These are phyloP conservation scores for Umbelopsis isabellina DNA, from an alignment of 192 early-diverging fungal species.

Conservation along the genomic window DNA sequence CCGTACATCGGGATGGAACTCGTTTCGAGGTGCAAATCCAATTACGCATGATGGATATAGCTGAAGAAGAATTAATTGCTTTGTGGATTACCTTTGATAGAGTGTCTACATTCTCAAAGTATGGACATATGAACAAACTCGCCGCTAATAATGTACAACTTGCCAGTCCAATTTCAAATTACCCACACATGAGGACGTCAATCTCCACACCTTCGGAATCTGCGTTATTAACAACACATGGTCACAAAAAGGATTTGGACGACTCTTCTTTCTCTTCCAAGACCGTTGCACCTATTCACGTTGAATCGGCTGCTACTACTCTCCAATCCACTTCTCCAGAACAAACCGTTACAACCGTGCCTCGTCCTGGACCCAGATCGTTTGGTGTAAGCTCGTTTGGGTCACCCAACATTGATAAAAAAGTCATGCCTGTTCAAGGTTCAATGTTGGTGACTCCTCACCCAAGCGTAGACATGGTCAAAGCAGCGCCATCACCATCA, in stretches of 20 bases:
- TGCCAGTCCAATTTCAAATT: constrained; percentile 22
- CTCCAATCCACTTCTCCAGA: not conserved
- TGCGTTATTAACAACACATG: not conserved
- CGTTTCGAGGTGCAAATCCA: constrained; percentile 62
- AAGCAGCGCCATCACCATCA: not conserved
- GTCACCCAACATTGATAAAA: not conserved
- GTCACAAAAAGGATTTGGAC: not conserved
- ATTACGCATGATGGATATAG: constrained; percentile 55
- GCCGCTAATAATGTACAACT: not conserved
- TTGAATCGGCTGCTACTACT: not conserved
- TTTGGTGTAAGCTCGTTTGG: constrained; percentile 17
- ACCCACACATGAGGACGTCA: not conserved
- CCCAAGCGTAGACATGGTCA: not conserved
- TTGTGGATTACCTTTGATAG: constrained; percentile 70
- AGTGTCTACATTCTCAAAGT: constrained; percentile 28
- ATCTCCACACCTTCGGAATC: constrained; percentile 20
- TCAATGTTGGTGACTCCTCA: not conserved
- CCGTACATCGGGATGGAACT: constrained; percentile 64
- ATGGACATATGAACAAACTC: constrained; percentile 20
- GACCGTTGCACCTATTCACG: not conserved
- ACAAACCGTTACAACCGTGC: not conserved
- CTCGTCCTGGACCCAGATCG: not conserved
- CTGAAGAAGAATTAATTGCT: constrained; percentile 54
- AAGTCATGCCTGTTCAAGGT: not conserved
- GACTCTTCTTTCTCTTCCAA: not conserved